Base-by-base conservation (phyloP, 176 grass and related monocot genomes). In the Eragrostis curvula region DNA sequence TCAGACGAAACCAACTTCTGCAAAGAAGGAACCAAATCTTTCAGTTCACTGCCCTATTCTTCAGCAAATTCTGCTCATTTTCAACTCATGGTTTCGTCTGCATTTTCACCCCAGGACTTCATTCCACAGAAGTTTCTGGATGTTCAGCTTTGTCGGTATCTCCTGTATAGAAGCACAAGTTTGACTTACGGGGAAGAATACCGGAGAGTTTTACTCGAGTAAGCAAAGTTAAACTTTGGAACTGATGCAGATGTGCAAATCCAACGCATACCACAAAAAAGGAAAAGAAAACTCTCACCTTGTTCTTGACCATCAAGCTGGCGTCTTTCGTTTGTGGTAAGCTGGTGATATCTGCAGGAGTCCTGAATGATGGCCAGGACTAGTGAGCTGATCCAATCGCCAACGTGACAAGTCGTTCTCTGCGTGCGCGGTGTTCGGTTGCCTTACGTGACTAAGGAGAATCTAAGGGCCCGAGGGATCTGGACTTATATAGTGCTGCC, bases 361-460 rank as follows among this genome's bases (percentile, higher is more conserved):
- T 83, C 59, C 43, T 50, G 65, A 84, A 39, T 60, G 64, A 68
- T 59, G 70, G 74, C n/a, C 20, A 14, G 9, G 39, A 30, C 53
- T 70, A 72, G 66, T 42, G 74, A 79, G 64, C 57, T 46, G 59
- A 47, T 66, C 84, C 23, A 80, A 55, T 53, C 12, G 48, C 62
- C 68, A 66, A 52, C 1, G 24, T 29, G 32, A 80, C 47, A 36
- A 80, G 77, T 86, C 77, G 66, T 9, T 59, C 2, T 80, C 25
- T 58, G 70, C 48, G 52, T 40, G 69, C 58, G 59, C 58, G 66
- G 57, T 52, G 64, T 63, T 28, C 71, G 41, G 36, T 82, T 73
- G 28, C 78, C 69, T 52, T 30, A 81, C 79, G 85, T 67, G 65
- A 87, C 73, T 68, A 69, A 28, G 17, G n/a, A 44, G 29, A 45